Conservation (phyloP, 2,329 filamentous ascomycete species). For the Hirsutella thompsonii region DNA sequence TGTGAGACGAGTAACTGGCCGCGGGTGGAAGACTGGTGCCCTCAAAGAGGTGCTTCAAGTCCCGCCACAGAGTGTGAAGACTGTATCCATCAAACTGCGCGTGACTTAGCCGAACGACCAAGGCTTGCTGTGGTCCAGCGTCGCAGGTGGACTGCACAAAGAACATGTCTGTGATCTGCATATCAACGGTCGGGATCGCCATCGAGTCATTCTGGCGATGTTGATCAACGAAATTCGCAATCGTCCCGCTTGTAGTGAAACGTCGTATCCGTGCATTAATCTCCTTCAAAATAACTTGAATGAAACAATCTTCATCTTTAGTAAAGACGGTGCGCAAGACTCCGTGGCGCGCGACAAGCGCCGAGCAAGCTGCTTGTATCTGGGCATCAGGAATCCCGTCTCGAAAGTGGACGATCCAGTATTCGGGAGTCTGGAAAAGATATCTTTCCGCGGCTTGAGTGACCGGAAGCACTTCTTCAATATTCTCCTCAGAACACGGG, state of each 20-base stretch:
- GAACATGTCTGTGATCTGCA: background rate
- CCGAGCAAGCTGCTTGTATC: slow-evolving; percentile 1
- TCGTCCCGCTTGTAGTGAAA: slow-evolving; percentile 1
- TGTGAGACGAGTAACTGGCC: slow-evolving; percentile 1
- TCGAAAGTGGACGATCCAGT: slow-evolving; percentile 3
- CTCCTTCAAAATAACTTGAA: slow-evolving; percentile 5
- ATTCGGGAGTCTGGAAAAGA: slow-evolving; percentile 4
- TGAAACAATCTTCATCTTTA: slow-evolving; percentile 1
- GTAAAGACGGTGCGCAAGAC: slow-evolving; percentile 52
- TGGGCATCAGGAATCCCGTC: background rate
- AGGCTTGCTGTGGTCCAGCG: slow-evolving; percentile 3
- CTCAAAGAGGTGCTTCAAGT: slow-evolving; percentile 23
- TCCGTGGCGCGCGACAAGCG: slow-evolving; percentile 31
- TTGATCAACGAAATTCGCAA: slow-evolving; percentile 5
- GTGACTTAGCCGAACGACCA: slow-evolving; percentile 23
- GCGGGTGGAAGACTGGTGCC: slow-evolving; percentile 4
- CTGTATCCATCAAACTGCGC: slow-evolving; percentile 33
- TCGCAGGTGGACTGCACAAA: background rate
- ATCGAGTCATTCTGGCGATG: slow-evolving; percentile 1
- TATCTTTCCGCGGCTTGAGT: slow-evolving; percentile 4
- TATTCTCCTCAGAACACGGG: background rate
- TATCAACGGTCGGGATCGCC: slow-evolving; percentile 1
- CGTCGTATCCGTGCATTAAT: slow-evolving; percentile 1
- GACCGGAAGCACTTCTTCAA: slow-evolving; percentile 2
- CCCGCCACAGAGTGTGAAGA: slow-evolving; percentile 23